phyloP scores from a whole-genome alignment of 441 rosid genomes.

The Cnidoscolus chayamansa region DNA sequence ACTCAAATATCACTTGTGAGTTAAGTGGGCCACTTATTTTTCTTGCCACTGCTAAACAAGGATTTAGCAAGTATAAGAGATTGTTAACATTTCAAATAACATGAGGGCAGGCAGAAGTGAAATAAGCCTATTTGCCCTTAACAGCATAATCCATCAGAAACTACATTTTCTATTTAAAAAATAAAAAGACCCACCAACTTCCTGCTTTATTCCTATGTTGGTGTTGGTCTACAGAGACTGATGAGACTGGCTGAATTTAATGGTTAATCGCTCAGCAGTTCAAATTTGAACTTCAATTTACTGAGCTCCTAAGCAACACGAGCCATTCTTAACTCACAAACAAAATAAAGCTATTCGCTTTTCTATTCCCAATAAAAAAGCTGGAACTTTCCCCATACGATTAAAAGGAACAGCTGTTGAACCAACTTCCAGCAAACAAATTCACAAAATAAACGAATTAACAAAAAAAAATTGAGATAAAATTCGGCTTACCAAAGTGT shows the following conservation, averaged over 20 bases:
- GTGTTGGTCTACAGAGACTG: neutral
- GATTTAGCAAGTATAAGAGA: neutral
- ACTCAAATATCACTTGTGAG: neutral
- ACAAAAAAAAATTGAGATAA: neutral
- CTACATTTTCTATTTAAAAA: neutral
- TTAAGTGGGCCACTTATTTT: neutral
- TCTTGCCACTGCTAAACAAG: neutral
- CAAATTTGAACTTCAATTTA: neutral
- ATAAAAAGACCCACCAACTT: neutral
- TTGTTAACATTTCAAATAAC: neutral
- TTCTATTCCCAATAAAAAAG: neutral
- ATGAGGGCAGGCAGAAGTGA: neutral
- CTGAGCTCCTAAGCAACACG: neutral
- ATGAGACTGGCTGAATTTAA: neutral
- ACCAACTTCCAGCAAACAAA: neutral
- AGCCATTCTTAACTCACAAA: neutral
- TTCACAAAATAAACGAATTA: neutral
- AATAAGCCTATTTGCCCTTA: neutral
- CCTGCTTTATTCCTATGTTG: neutral
- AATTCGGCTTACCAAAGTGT: conserved; percentile 53
- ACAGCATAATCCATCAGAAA: neutral
- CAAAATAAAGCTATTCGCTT: neutral
- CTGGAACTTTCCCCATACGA: neutral
- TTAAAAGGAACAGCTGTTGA: neutral
- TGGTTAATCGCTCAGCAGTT: neutral